Base-by-base conservation (phyloP, 345 rosid species). In the Gossypium anomalum region DNA sequence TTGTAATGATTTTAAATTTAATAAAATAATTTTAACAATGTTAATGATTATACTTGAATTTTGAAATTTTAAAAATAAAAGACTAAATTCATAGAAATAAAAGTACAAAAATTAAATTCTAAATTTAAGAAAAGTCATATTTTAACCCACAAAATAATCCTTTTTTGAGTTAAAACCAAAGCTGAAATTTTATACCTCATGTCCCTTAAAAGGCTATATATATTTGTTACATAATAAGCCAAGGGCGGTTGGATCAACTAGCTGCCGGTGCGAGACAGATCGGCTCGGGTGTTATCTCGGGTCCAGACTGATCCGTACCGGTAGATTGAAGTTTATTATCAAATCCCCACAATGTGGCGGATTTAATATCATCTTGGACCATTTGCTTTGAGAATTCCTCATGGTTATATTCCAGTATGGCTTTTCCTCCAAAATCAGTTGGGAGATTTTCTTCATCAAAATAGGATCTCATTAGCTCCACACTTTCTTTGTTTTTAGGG, bases 381-480 rank as follows among this genome's bases (percentile, higher is more conserved):
- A 95, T 93, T 44, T 85, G 75, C 78, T 81, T 90, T 53, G 97
- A 91, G 85, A 92, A 93, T 72, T 91, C 96, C 82, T 90, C 93
- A 79, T 89, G 87, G 75, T 93, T 88, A 78, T 93, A 95, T 77
- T 82, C 78, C 79, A 92, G 80, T 20, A 76, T 81, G 62, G 94
- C 91, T 72, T 83, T 83, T 49, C 98, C 99, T 79, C 96, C 97
- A 20, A 93, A 87, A 56, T 87, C 97, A 0, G 88, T 82, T 49
- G 98, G 94, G 17, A 94, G 95, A 78, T 92, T 94, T 61, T 85
- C 88, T 78, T 94, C 90, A 2, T 94, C 97, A 14, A 94, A 94
- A 72, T 81, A 87, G 7, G 88, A 79, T 8, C 82, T 86, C 98
- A 94, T 92, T 3, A 90, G 82, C 75, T 88, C 95, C 38, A 92